These are phyloP conservation scores for Pichia ethanolica DNA, from an alignment of 805 yeast species.

Conservation along the genomic window DNA sequence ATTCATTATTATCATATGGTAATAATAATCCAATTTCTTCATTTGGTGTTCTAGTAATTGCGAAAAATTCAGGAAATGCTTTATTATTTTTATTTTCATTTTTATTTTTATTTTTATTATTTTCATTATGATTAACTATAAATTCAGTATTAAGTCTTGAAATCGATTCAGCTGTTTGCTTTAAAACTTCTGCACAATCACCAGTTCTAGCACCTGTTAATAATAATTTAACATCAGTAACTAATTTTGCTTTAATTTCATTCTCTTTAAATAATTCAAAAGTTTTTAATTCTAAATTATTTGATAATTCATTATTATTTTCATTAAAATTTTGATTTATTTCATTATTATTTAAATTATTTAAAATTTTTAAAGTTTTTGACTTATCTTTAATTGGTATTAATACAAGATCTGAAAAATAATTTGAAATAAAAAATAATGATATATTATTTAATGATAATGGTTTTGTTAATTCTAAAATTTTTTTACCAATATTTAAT, in stretches of 20 bases:
- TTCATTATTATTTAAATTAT: slow-evolving; percentile 15
- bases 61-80: slow-evolving; percentile 38
- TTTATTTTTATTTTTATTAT: not conserved
- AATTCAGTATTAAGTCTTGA: slow-evolving; percentile 15
- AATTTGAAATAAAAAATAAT: slow-evolving; percentile 53
- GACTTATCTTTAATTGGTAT: slow-evolving; percentile 41
- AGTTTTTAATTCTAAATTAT: slow-evolving; percentile 27
- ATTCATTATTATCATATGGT: slow-evolving; percentile 33
- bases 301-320: not conserved
- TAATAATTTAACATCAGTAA: slow-evolving; percentile 33
- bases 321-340: not conserved
- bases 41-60: slow-evolving; percentile 43
- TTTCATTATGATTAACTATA: not conserved
- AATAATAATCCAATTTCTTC: slow-evolving; percentile 43
- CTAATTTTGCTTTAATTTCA: slow-evolving; percentile 38
- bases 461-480: slow-evolving; percentile 51
- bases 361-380: slow-evolving; percentile 39
- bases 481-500: slow-evolving; percentile 42
- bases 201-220: slow-evolving; percentile 55
- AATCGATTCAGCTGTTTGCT: slow-evolving; percentile 35
- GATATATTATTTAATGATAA: slow-evolving; percentile 50
- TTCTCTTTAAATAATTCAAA: slow-evolving; percentile 31
- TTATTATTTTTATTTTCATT: not conserved
- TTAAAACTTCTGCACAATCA: slow-evolving; percentile 34
- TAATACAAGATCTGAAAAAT: slow-evolving; percentile 56